phyloP scores from a whole-genome alignment of 208 protist species.

The Porcisia deanei region DNA sequence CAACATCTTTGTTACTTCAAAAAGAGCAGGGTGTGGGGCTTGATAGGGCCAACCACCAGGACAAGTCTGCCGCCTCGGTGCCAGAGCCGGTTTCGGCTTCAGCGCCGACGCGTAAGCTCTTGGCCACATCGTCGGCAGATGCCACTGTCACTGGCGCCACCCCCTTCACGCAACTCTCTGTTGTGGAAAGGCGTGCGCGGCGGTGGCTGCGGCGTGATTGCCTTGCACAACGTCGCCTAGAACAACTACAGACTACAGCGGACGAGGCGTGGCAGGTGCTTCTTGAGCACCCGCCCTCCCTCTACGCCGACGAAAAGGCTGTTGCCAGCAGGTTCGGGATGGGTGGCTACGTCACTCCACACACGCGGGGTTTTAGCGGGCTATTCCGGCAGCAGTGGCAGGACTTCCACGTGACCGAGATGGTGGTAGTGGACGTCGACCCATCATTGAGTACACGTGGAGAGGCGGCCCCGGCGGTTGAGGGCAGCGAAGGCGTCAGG shows the following conservation, averaged over 20 bases:
- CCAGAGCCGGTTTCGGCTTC: background rate
- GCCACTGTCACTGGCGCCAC: background rate
- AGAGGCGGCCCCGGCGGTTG: background rate
- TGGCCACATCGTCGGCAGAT: background rate
- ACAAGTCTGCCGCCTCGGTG: background rate
- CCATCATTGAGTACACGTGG: background rate
- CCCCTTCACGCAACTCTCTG: slow-evolving; percentile 23
- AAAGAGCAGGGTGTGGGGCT: background rate
- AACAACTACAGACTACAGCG: slow-evolving; percentile 10
- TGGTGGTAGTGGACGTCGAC: slow-evolving; percentile 21
- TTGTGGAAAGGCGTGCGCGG: slow-evolving; percentile 34
- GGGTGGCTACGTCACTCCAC: slow-evolving; percentile 49
- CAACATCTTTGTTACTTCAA: background rate
- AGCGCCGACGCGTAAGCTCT: background rate
- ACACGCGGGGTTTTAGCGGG: slow-evolving; percentile 45
- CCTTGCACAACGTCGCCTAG: slow-evolving; percentile 7
- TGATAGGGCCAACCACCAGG: background rate
- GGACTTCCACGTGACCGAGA: slow-evolving; percentile 83
- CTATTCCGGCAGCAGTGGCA: slow-evolving; percentile 78
- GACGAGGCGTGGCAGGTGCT: slow-evolving; percentile 17
- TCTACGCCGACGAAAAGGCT: slow-evolving; percentile 56
- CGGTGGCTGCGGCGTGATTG: slow-evolving; percentile 6
- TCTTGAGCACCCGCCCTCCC: slow-evolving; percentile 36
- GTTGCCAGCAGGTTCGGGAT: slow-evolving; percentile 80
- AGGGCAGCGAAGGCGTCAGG: slow-evolving; percentile 14